Percentiles rank a stretch among this genome's conserved stretches.
Evolutionary conservation across 495 filamentous ascomycete genomes (phyloP).

Genomic region (Glarea lozoyensis): DNA sequence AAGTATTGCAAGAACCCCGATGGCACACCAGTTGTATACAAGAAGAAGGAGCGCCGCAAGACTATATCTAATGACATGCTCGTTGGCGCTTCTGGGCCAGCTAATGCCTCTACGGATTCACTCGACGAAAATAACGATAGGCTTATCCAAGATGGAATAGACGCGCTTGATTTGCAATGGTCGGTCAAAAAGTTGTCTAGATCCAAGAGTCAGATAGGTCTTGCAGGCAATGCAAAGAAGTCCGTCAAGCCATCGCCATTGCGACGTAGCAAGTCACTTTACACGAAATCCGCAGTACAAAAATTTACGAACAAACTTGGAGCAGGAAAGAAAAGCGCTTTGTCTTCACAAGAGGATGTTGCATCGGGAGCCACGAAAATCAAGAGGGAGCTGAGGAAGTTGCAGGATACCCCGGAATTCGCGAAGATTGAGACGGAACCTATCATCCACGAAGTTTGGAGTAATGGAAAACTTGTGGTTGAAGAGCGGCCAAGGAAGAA

Average conservation of each 20-base stretch:
- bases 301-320: constrained; percentile 35
- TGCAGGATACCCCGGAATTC: not conserved
- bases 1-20: constrained; percentile 15
- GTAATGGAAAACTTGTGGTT: constrained; percentile 39
- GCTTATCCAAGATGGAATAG: constrained; percentile 15
- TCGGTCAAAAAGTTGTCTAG: constrained; percentile 12
- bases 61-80: constrained; percentile 33
- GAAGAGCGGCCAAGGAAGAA: constrained; percentile 33
- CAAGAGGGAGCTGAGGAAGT: not conserved
- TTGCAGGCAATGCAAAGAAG: constrained; percentile 10
- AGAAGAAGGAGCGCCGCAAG: constrained; percentile 23
- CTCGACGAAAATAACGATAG: constrained; percentile 8
- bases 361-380: constrained; percentile 4
- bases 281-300: constrained; percentile 38
- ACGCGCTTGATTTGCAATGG: constrained; percentile 15
- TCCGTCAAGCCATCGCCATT: constrained; percentile 5
- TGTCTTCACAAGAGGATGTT: constrained; percentile 30
- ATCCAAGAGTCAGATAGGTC: constrained; percentile 12
- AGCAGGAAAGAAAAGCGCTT: constrained; percentile 33
- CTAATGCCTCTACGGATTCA: constrained; percentile 5
- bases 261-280: constrained; percentile 21
- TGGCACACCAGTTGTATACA: not conserved
- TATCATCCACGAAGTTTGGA: constrained; percentile 39
- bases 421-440: constrained; percentile 42
- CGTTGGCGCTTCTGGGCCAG: constrained; percentile 5